Evolutionary conservation across 2,329 filamentous ascomycete species (phyloP), one percentile per base, ranked within the genome.

Genomic region (Sporothrix inflata): DNA sequence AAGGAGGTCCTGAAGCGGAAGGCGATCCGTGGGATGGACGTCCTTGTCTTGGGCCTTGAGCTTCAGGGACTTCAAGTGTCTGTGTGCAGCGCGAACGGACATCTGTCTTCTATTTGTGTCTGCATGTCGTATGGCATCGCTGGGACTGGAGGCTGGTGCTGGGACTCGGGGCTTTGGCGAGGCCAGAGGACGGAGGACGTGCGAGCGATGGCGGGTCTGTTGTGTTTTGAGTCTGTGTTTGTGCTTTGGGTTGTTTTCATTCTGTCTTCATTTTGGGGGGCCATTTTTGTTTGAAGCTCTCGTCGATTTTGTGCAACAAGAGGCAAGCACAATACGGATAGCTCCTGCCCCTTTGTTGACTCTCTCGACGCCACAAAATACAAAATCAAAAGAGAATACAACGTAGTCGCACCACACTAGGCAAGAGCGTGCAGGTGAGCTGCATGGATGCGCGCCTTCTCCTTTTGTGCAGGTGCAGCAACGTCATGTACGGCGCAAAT

Each of bases 381-480:
- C 42, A 67, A 45, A 51, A 51, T 16, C 4, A 21, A 65, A 34
- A 30, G 24, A 49, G 42, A 49, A 34, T 6, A 27, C 21, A 4
- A 11, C 14, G 57, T 14, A 38, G 57, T 63, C 34, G 34, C 19
- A 40, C 42, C 40, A 21, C 61, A 65, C 53, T 47, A 70, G 68
- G 53, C 34, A 70, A 61, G 68, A 60, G 53, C 40, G n/a, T 45
- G 67, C 24, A 47, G 21, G 27, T 30, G 27, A 38, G 34, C n/a
- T 27, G 38, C 53, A 55, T 40, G 53, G 19, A 6, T 24, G 24
- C 19, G 47, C 27, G 14, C 55, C 38, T 70, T 61, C 68, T 63
- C 55, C 30, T 70, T 70, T 70, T 27, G 55, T 63, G 53, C 27
- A 63, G 24, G 40, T 70, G 53, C 53, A 61, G 67, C 67, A 69